These are phyloP conservation scores for Leccinum variicolor DNA, from an alignment of 768 basidiomycete species.

Conservation along the genomic window DNA sequence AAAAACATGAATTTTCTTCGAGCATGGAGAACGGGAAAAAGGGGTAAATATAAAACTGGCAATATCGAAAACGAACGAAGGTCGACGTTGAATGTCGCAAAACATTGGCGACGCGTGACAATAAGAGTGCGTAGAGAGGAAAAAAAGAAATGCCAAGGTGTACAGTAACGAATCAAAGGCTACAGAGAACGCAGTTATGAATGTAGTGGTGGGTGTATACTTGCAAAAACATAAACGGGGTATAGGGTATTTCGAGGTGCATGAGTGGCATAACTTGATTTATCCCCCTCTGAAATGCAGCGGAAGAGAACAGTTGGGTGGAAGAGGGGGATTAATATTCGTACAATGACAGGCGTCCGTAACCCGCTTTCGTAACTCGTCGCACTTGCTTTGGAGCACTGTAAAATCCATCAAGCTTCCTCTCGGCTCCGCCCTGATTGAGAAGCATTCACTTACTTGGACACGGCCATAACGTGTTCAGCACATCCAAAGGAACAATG, in stretches of 20 bases:
- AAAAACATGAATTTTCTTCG: background rate
- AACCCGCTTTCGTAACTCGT: constrained; percentile 47
- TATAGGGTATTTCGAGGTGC: constrained; percentile 16
- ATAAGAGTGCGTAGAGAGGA: constrained; percentile 8
- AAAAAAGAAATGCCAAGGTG: constrained; percentile 2
- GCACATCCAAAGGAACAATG: constrained; percentile 57
- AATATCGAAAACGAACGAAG: constrained; percentile 6
- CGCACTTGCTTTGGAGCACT: constrained; percentile 49
- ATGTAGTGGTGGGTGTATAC: constrained; percentile 29
- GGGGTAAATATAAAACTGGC: background rate
- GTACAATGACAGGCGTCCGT: constrained; percentile 45
- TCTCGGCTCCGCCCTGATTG: constrained; percentile 8
- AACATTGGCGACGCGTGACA: constrained; percentile 3
- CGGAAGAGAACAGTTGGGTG: constrained; percentile 38
- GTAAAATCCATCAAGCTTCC: background rate
- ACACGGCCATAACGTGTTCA: constrained; percentile 70
- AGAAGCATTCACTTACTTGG: constrained; percentile 34
- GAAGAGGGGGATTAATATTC: constrained; percentile 40
- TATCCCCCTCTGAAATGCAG: constrained; percentile 28
- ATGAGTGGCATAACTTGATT: constrained; percentile 3
- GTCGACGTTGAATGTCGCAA: constrained; percentile 10
- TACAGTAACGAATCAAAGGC: constrained; percentile 29
- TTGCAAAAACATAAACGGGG: constrained; percentile 26
- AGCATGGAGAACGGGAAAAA: constrained; percentile 1
- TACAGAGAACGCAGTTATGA: constrained; percentile 25